Percentiles rank a stretch among this genome's conserved stretches.
These are phyloP conservation scores for Lablab purpureus DNA, from an alignment of 306 rosid species.

Conservation along the genomic window DNA sequence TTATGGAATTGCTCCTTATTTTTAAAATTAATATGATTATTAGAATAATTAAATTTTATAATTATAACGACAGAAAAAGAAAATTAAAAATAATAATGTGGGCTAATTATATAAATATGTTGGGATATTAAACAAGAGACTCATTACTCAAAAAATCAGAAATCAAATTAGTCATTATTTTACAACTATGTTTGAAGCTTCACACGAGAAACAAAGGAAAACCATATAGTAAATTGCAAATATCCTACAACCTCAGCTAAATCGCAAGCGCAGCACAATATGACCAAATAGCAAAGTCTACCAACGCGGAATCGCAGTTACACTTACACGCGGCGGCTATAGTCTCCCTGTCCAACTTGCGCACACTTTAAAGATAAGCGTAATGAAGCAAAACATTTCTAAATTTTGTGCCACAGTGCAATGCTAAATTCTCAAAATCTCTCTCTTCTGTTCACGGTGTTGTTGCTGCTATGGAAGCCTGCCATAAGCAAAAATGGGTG, in stretches of 20 bases:
- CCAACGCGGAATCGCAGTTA: not conserved
- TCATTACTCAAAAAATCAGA: too few relatives aligned
- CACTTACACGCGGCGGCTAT: not conserved
- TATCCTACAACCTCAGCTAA: not conserved
- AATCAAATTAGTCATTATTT: too few relatives aligned
- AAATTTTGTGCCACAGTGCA: too few relatives aligned
- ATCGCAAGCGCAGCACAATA: not conserved
- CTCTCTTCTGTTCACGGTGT: not conserved
- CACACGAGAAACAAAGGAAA: not conserved
- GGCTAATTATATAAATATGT: too few relatives aligned
- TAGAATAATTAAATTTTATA: too few relatives aligned
- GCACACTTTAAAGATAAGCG: not conserved
- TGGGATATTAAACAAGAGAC: too few relatives aligned
- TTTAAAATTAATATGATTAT: too few relatives aligned
- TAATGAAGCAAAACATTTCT: not conserved
- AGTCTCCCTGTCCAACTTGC: not conserved
- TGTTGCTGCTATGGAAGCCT: not conserved
- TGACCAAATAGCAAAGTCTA: too few relatives aligned
- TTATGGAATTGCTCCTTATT: too few relatives aligned
- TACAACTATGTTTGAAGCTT: too few relatives aligned
- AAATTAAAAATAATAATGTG: too few relatives aligned
- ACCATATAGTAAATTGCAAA: not conserved
- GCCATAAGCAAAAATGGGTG: not conserved
- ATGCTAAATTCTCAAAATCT: not conserved
- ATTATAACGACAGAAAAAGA: too few relatives aligned